Conservation (phyloP, 2,329 filamentous ascomycete species). For the Triangularia verruculosa region DNA sequence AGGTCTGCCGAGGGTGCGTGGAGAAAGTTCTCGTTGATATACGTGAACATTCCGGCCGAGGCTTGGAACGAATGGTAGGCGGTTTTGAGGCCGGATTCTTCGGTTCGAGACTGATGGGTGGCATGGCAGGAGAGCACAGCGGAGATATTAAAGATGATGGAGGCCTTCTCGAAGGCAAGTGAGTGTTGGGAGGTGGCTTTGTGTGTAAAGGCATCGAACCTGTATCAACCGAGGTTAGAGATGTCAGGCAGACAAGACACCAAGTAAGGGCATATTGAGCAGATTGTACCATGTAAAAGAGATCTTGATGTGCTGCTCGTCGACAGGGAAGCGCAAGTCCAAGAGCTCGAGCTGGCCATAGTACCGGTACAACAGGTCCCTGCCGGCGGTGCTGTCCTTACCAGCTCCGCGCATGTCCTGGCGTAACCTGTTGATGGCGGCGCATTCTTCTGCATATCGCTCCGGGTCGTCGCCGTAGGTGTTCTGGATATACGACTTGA, state of each 20-base stretch:
- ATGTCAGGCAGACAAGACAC: not conserved
- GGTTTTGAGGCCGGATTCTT: slow-evolving; percentile 90
- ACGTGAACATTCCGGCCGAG: slow-evolving; percentile 98
- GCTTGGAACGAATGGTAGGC: slow-evolving; percentile 98
- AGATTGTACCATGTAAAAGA: slow-evolving; percentile 84
- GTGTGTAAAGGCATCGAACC: slow-evolving; percentile 99
- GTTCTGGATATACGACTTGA: slow-evolving; percentile 89
- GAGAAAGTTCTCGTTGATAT: slow-evolving; percentile 99
- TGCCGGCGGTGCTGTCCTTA: slow-evolving; percentile 89
- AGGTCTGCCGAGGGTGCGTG: slow-evolving; percentile 96
- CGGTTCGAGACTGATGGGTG: slow-evolving; percentile 84
- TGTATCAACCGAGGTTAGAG: slow-evolving; percentile 38
- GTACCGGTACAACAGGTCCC: slow-evolving; percentile 93
- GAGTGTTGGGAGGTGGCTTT: slow-evolving; percentile 97
- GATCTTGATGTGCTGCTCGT: slow-evolving; percentile 99
- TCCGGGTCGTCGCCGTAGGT: slow-evolving; percentile 97
- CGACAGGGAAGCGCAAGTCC: slow-evolving; percentile 91
- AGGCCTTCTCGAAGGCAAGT: slow-evolving; percentile 95
- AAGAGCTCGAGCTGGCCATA: slow-evolving; percentile 95
- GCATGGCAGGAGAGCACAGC: slow-evolving; percentile 95
- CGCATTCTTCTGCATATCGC: slow-evolving; percentile 92
- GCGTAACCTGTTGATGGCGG: slow-evolving; percentile 85
- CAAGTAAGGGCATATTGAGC: not conserved
- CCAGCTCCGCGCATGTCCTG: slow-evolving; percentile 98
- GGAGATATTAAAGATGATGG: slow-evolving; percentile 99